These are phyloP conservation scores for Nemania serpens DNA, from an alignment of 2,329 filamentous ascomycete species.

Conservation along the genomic window DNA sequence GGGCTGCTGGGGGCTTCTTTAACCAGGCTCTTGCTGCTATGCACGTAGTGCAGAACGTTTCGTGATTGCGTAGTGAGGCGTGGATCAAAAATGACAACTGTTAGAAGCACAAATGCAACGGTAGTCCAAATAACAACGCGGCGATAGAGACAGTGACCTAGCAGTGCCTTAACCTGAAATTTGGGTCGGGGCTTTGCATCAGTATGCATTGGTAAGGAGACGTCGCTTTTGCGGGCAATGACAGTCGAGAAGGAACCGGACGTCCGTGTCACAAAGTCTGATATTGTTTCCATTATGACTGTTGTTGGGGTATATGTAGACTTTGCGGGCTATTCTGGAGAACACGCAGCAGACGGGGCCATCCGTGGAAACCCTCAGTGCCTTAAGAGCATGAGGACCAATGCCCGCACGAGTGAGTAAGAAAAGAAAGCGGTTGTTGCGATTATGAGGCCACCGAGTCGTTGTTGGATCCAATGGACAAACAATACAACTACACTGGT, in stretches of 20 bases:
- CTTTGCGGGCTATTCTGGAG: constrained; percentile 1
- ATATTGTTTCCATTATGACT: constrained; percentile 35
- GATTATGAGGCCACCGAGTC: constrained; percentile 1
- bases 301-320: neutral
- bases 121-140: constrained; percentile 57
- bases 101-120: constrained; percentile 48
- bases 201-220: constrained; percentile 38
- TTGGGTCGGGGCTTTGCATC: constrained; percentile 44
- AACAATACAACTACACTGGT: neutral
- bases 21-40: constrained; percentile 30
- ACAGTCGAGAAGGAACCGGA: constrained; percentile 27
- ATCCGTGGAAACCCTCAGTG: constrained; percentile 1
- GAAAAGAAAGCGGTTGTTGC: neutral
- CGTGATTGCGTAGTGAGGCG: constrained; percentile 31
- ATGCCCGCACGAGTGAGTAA: neutral
- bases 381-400: constrained; percentile 1
- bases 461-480: neutral
- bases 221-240: constrained; percentile 33
- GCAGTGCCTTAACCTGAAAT: constrained; percentile 50
- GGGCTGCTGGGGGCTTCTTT: constrained; percentile 15
- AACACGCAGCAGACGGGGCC: neutral
- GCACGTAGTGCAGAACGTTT: constrained; percentile 39
- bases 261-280: constrained; percentile 34
- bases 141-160: constrained; percentile 59
- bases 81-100: constrained; percentile 47